Evolutionary conservation across 768 basidiomycete species (phyloP), one percentile per base, ranked within the genome.

Genomic region (Boletus speciosus): DNA sequence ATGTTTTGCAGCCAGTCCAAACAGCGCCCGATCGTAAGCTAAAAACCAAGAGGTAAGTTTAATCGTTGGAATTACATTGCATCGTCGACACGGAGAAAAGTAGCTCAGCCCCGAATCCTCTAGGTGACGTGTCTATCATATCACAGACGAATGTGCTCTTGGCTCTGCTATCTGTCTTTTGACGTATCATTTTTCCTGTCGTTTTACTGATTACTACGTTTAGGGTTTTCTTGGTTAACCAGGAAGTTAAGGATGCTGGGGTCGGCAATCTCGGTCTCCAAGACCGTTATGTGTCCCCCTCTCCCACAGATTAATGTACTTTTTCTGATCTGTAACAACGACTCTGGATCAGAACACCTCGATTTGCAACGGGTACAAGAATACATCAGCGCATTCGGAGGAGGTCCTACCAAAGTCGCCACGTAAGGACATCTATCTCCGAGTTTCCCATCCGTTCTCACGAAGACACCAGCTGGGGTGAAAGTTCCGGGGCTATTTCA

Each of bases 381-480:
- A 21, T 80, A 88, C 59, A 84, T 87, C 41, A 71, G 59, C 15
- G 64, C 66, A 0, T 88, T 87, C 57, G 85, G 86, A 11, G 85
- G 84, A 14, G 81, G 79, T 55, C 73, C 71, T 15, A 61, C 16
- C 14, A 74, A 77, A 67, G 77, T 76, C 8, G 63, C 71, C 11
- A 59, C 69, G 64, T 65, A 49, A 51, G 14, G 6, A 11, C 6
- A n/a, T 48, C 37, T 15, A n/a, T 29, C 27, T 27, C 27, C 4
- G 27, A 29, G 7, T 29, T 29, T 29, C 29, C 1, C 29, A 29
- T 29, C 2, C 8, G 7, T 29, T 29, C 29, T 29, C 6, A 29
- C 8, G 29, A 29, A 29, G 29, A 29, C 29, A 2, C 8, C 29
- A 29, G 8, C 29, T 29, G 29, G 29, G 29, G 29, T 29, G 62